A percentile compares a stretch with the other conserved stretches of the same genome.
Evolutionary conservation across 1,139 yeast species (phyloP).

Genomic region (Neolecta irregularis): DNA sequence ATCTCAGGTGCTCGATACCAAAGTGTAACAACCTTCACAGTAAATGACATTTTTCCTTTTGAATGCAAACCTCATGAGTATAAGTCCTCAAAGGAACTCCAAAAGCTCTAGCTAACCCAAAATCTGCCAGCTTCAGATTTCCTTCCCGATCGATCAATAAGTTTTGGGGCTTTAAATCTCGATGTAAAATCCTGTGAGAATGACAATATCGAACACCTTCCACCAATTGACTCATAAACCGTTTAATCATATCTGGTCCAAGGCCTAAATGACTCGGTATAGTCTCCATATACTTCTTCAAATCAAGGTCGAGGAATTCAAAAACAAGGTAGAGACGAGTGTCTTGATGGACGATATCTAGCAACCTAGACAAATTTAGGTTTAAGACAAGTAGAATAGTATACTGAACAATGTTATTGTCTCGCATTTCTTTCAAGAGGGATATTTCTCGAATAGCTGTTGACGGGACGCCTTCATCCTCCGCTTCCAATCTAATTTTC

Average conservation of each 20-base stretch:
- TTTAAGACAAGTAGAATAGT: not conserved
- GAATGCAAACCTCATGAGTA: constrained; percentile 38
- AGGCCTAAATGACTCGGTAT: constrained; percentile 68
- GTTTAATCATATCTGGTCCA: constrained; percentile 64
- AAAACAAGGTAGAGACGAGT: constrained; percentile 86
- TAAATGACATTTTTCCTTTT: too few species aligned
- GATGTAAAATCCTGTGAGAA: constrained; percentile 82
- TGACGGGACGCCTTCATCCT: constrained; percentile 82
- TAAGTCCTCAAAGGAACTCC: constrained; percentile 86
- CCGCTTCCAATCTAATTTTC: constrained; percentile 79
- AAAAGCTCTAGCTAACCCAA: constrained; percentile 84
- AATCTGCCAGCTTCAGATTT: constrained; percentile 87
- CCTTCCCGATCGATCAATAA: constrained; percentile 76
- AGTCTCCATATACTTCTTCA: constrained; percentile 85
- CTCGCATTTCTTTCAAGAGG: constrained; percentile 86
- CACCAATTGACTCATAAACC: constrained; percentile 82
- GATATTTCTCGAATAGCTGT: constrained; percentile 96
- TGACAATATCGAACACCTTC: constrained; percentile 91
- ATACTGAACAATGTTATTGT: constrained; percentile 65
- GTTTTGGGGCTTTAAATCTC: constrained; percentile 93
- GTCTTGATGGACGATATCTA: constrained; percentile 93
- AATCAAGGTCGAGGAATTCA: constrained; percentile 71
- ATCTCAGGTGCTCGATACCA: constrained; percentile 99
- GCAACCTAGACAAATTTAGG: constrained; percentile 31
- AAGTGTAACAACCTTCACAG: constrained; percentile 91